phyloP scores from a whole-genome alignment of 108 stramenopile species.

The Stephanodiscus triporus region DNA sequence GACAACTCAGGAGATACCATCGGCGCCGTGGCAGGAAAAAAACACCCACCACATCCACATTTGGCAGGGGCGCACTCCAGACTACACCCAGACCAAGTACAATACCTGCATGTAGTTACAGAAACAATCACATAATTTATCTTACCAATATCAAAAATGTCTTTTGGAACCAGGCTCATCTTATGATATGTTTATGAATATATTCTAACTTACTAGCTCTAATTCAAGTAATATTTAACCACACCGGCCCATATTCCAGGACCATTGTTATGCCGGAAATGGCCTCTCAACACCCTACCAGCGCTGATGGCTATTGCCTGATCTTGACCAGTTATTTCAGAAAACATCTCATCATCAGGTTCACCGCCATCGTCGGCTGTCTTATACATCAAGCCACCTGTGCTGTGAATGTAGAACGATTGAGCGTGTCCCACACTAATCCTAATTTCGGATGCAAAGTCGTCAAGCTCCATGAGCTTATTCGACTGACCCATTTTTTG shows the following conservation, averaged over 20 bases:
- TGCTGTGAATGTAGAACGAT: conserved; percentile 10
- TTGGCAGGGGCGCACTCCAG: too few species aligned
- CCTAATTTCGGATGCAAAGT: not conserved
- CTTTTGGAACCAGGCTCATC: too few species aligned
- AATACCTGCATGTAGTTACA: too few species aligned
- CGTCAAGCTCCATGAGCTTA: not conserved
- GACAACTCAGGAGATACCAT: too few species aligned
- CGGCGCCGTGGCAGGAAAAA: too few species aligned
- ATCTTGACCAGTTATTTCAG: not conserved
- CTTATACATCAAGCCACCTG: not conserved
- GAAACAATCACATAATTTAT: too few species aligned
- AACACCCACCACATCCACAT: too few species aligned
- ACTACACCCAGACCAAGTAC: too few species aligned
- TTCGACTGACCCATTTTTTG: not conserved
- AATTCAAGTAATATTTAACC: conserved; percentile 7
- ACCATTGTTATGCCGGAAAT: not conserved
- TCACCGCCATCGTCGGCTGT: too few species aligned
- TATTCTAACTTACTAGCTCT: not conserved
- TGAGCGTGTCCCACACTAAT: not conserved
- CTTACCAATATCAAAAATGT: too few species aligned
- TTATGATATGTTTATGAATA: too few species aligned
- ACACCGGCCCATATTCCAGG: not conserved
- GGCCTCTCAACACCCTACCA: conserved; percentile 3
- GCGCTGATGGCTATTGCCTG: conserved; percentile 2
- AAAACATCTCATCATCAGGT: not conserved